Percentiles rank a stretch among this genome's conserved stretches.
These are phyloP conservation scores for Larix kaempferi DNA, from an alignment of 75 land plant genomes.

Conservation along the genomic window DNA sequence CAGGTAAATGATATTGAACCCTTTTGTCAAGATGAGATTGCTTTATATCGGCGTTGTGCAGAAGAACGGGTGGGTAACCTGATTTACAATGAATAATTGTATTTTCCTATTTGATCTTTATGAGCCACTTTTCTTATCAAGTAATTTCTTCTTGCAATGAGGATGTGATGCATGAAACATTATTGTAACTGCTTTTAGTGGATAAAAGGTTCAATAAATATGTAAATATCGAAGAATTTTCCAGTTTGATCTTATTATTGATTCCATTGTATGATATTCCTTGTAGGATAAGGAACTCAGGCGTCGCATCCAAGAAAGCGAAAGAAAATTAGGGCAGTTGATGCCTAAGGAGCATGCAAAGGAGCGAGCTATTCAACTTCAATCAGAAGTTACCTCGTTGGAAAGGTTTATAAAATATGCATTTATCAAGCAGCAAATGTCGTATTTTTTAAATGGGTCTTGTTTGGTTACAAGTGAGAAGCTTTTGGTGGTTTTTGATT, in stretches of 20 bases:
- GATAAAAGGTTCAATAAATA: background rate
- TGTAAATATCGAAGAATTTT: background rate
- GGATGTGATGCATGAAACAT: background rate
- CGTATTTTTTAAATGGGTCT: background rate
- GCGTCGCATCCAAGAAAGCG: slow-evolving; percentile 61
- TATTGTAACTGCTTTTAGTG: background rate
- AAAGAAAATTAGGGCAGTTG: slow-evolving; percentile 57
- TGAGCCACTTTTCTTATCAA: background rate
- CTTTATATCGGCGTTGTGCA: slow-evolving; percentile 65
- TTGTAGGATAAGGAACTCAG: slow-evolving; percentile 68
- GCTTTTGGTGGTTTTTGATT: background rate
- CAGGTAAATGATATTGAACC: slow-evolving; percentile 85
- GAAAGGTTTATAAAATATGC: slow-evolving; percentile 48
- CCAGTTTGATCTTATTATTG: background rate
- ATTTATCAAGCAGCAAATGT: background rate
- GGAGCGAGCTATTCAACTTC: slow-evolving; percentile 67
- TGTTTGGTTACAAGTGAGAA: background rate
- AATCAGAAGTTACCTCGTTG: slow-evolving; percentile 61
- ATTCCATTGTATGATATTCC: background rate
- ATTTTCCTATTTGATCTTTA: background rate
- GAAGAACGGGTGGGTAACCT: slow-evolving; percentile 52
- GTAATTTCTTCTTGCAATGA: background rate
- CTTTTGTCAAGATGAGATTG: slow-evolving; percentile 88
- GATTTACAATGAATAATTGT: background rate
- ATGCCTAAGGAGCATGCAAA: slow-evolving; percentile 71